phyloP scores from a whole-genome alignment of 208 protist genomes.

The Acanthamoeba sp. region DNA sequence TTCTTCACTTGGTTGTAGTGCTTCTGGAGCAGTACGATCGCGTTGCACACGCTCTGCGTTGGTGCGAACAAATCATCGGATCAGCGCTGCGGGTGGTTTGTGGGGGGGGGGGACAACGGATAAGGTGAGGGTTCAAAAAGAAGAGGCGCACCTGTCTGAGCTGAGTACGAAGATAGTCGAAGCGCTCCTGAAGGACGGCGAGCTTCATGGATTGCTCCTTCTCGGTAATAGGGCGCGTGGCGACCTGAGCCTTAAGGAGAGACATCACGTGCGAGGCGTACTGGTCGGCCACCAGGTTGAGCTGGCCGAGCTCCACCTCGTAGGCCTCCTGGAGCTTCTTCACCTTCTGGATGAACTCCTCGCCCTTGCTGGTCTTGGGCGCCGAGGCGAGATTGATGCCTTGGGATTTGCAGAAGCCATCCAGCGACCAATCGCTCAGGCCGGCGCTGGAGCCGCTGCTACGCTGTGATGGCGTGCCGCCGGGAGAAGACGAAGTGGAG shows the following conservation, averaged over 20 bases:
- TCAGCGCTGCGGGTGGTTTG: too few species aligned
- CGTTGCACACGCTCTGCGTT: conserved; percentile 59
- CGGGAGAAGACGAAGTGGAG: not conserved
- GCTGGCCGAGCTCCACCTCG: conserved; percentile 39
- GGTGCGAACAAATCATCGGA: not conserved
- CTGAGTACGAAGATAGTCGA: conserved; percentile 59
- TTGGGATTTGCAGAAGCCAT: conserved; percentile 51
- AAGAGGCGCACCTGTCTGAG: not conserved
- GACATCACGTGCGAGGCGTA: conserved; percentile 44
- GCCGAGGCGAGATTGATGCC: conserved; percentile 24
- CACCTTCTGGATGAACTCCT: conserved; percentile 64
- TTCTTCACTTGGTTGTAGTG: conserved; percentile 68
- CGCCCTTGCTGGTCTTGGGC: conserved; percentile 46
- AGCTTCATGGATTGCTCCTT: conserved; percentile 67
- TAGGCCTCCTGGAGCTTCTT: conserved; percentile 65
- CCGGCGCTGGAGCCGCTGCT: conserved; percentile 9
- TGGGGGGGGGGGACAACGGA: too few species aligned
- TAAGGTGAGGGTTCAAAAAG: too few species aligned
- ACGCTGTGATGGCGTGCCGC: not conserved
- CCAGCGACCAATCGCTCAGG: conserved; percentile 48
- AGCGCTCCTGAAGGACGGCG: conserved; percentile 50
- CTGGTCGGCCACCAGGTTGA: conserved; percentile 54
- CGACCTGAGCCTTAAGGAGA: not conserved
- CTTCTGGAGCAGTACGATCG: conserved; percentile 55
- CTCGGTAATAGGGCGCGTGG: conserved; percentile 24